Conservation (phyloP, 2,329 filamentous ascomycete species). For the Aspergillaceae sp. region DNA sequence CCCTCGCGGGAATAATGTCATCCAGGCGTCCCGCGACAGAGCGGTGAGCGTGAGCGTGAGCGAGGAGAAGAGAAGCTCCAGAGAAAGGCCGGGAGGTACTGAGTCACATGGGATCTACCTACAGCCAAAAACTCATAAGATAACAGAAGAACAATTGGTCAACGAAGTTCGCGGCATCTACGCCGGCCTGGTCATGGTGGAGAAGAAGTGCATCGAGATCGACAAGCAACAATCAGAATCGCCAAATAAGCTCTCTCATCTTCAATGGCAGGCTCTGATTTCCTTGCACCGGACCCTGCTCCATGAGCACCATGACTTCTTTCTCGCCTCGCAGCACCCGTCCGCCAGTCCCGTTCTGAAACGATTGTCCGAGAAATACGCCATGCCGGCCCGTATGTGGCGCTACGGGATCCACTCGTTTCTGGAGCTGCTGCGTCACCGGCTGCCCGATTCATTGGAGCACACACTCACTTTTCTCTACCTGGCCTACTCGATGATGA, state of each 20-base stretch:
- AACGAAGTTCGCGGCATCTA: conserved; percentile 61
- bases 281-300: conserved; percentile 71
- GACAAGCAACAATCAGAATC: conserved; percentile 54
- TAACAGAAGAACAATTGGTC: conserved; percentile 69
- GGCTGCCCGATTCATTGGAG: conserved; percentile 67
- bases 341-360: conserved; percentile 61
- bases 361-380: conserved; percentile 67
- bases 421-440: conserved; percentile 64
- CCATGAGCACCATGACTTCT: conserved; percentile 78
- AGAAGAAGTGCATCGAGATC: conserved; percentile 78
- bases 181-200: conserved; percentile 73
- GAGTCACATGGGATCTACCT: conserved; percentile 32
- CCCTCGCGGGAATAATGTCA: too few relatives aligned
- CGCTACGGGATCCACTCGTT: conserved; percentile 82
- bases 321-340: conserved; percentile 79
- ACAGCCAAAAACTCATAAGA: conserved; percentile 53
- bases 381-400: conserved; percentile 94
- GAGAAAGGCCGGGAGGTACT: conserved; percentile 17
- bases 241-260: conserved; percentile 46
- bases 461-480: conserved; percentile 92
- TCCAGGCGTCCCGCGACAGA: too few relatives aligned
- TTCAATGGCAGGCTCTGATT: conserved; percentile 80
- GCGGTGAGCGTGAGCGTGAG: too few relatives aligned
- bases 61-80: not conserved
- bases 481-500: conserved; percentile 82